Evolutionary conservation across 768 basidiomycete genomes (phyloP).

Genomic region (Kondoa subrosea): DNA sequence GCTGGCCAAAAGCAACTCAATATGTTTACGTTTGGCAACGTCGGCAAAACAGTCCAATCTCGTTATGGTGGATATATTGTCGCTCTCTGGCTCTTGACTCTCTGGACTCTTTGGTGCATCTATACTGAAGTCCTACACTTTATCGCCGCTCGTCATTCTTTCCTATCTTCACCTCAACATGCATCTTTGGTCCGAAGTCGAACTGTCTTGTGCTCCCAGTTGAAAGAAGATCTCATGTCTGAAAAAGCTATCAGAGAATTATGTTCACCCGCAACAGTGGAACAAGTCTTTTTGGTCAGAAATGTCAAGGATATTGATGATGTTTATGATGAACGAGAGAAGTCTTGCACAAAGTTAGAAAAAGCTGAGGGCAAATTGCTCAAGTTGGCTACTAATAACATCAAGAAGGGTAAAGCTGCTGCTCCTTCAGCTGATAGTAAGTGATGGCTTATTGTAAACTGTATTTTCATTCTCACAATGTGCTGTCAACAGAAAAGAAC

Average conservation of each 20-base stretch:
- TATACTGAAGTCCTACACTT: slow-evolving; percentile 9
- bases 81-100: slow-evolving; percentile 47
- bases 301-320: slow-evolving; percentile 47
- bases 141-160: slow-evolving; percentile 13
- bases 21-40: slow-evolving; percentile 22
- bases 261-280: slow-evolving; percentile 68
- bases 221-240: neutral
- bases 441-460: too few relatives aligned
- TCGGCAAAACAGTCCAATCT: slow-evolving; percentile 30
- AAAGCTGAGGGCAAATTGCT: slow-evolving; percentile 64
- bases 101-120: slow-evolving; percentile 17
- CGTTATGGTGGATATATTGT: slow-evolving; percentile 67
- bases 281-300: slow-evolving; percentile 82
- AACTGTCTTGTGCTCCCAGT: slow-evolving; percentile 16
- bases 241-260: slow-evolving; percentile 61
- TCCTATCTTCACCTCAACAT: slow-evolving; percentile 13
- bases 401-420: slow-evolving; percentile 29
- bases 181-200: slow-evolving; percentile 10
- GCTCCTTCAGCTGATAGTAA: slow-evolving; percentile 18
- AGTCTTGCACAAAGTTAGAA: slow-evolving; percentile 64
- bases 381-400: slow-evolving; percentile 45
- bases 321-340: slow-evolving; percentile 55
- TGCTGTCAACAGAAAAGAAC: too few relatives aligned
- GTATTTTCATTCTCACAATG: too few relatives aligned
- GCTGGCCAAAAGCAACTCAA: slow-evolving; percentile 38